Evolutionary conservation across 306 rosid species (phyloP).

Genomic region (Glycine soja): DNA sequence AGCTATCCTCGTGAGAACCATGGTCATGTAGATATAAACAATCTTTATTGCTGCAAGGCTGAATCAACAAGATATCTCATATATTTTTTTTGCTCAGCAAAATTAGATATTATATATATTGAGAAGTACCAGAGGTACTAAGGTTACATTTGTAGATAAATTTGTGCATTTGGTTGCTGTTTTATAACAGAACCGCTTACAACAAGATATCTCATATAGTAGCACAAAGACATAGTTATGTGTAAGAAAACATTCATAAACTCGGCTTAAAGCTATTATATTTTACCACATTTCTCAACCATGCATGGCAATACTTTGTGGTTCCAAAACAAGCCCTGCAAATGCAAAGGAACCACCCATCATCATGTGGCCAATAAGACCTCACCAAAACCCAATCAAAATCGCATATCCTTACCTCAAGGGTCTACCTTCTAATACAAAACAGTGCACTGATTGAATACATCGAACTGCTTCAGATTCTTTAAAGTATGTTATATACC

Average conservation of each 20-base stretch:
- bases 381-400: slow-evolving; percentile 41
- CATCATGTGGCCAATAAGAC: slow-evolving; percentile 28
- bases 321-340: slow-evolving; percentile 71
- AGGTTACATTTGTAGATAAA: too few relatives aligned
- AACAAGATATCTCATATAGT: slow-evolving; percentile 38
- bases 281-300: slow-evolving; percentile 66
- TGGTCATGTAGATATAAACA: slow-evolving; percentile 63
- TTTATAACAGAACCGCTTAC: too few relatives aligned
- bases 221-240: slow-evolving; percentile 1
- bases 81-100: too few relatives aligned
- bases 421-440: slow-evolving; percentile 61
- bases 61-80: slow-evolving; percentile 44
- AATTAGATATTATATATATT: too few relatives aligned
- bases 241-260: slow-evolving; percentile 37
- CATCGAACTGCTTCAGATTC: slow-evolving; percentile 62
- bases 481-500: slow-evolving; percentile 65
- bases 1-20: slow-evolving; percentile 66
- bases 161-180: too few relatives aligned
- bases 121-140: too few relatives aligned
- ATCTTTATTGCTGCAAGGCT: slow-evolving; percentile 68
- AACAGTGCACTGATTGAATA: slow-evolving; percentile 66
- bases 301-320: slow-evolving; percentile 70
- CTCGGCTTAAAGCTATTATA: slow-evolving; percentile 31
- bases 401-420: slow-evolving; percentile 54
- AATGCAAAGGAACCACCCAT: slow-evolving; percentile 26